Conservation (phyloP, 495 filamentous ascomycete genomes). For the Penicillium parvum region DNA sequence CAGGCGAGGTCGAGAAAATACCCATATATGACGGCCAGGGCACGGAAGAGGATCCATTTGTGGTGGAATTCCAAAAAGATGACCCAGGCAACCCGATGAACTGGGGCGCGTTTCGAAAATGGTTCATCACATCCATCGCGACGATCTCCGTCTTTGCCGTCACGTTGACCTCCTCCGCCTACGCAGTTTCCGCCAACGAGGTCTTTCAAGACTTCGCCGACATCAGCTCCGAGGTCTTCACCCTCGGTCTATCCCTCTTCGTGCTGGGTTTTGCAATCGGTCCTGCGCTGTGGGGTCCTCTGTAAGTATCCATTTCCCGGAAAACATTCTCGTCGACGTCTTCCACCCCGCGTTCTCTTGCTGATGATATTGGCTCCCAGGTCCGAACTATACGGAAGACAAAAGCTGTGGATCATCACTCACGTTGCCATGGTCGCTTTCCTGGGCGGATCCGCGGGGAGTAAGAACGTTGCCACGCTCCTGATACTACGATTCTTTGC, state of each 20-base stretch:
- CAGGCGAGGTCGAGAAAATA: conserved; percentile 3
- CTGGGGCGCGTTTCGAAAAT: conserved; percentile 24
- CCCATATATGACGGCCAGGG: conserved; percentile 28
- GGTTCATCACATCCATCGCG: conserved; percentile 16
- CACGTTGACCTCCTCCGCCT: conserved; percentile 38
- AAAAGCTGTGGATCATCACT: conserved; percentile 32
- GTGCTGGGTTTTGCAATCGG: conserved; percentile 48
- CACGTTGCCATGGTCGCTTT: conserved; percentile 45
- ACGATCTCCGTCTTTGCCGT: conserved; percentile 19
- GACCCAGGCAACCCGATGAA: conserved; percentile 60
- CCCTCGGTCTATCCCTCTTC: conserved; percentile 47
- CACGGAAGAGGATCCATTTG: conserved; percentile 59
- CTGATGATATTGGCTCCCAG: neutral
- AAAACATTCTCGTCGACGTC: too few relatives aligned
- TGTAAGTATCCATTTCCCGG: conserved; percentile 17
- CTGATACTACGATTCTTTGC: conserved; percentile 62
- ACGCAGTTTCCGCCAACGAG: conserved; percentile 32
- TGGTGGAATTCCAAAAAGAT: conserved; percentile 60
- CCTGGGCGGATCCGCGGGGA: conserved; percentile 53
- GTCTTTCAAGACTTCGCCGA: conserved; percentile 40
- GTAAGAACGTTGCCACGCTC: conserved; percentile 53
- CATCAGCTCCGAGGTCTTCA: conserved; percentile 36
- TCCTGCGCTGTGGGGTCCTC: conserved; percentile 35
- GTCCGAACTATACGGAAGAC: conserved; percentile 48
- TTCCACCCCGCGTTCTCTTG: neutral